Evolutionary conservation across 1,284 basidiomycete species (phyloP), one percentile per base, ranked within the genome.

Genomic region (Cutaneotrichosporon curvatum): DNA sequence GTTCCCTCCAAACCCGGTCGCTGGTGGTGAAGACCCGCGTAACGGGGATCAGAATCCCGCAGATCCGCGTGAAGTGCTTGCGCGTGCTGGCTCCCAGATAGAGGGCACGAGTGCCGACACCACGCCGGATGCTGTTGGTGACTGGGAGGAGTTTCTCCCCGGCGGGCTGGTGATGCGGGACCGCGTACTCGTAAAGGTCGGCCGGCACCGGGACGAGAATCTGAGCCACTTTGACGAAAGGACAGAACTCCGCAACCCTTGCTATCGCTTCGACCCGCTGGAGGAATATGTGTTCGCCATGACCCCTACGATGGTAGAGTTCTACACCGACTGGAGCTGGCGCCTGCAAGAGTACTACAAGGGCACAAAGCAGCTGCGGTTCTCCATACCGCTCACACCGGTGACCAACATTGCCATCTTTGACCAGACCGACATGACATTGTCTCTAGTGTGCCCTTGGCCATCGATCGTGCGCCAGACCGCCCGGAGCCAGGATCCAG

Each of bases 251-350:
- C 55, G 62, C 4, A 59, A 49, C 28, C 70, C 70, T 2, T 70
- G 66, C 38, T 48, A 56, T 7, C 55, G 64, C 7, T 42, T 66
- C 18, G 67, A 70, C 2, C 46, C 46, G 1, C 37, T 68, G 33
- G 65, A 70, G 48, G 69, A 72, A 48, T 72, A 65, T 31, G 53
- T 70, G 16, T 64, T 66, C 1, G 52, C 60, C 62, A 22, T 68
- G 62, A 56, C 60, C 51, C 10, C 62, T 62, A 56, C 62, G 51
- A 53, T 57, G 21, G 47, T 71, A 9, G 68, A 72, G 47, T 57
- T 72, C 8, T 71, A 72, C 45, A 56, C 60, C 35, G 65, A 70
- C 45, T 70, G 57, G 56, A 45, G 43, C 18, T 56, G 56, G 9
- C 61, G 59, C 3, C 34, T 68, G 15, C 54, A 58, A 22, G 64